A percentile compares a stretch with the other conserved stretches of the same genome.
phyloP scores from a whole-genome alignment of 306 rosid species.

The Sindora glabra region DNA sequence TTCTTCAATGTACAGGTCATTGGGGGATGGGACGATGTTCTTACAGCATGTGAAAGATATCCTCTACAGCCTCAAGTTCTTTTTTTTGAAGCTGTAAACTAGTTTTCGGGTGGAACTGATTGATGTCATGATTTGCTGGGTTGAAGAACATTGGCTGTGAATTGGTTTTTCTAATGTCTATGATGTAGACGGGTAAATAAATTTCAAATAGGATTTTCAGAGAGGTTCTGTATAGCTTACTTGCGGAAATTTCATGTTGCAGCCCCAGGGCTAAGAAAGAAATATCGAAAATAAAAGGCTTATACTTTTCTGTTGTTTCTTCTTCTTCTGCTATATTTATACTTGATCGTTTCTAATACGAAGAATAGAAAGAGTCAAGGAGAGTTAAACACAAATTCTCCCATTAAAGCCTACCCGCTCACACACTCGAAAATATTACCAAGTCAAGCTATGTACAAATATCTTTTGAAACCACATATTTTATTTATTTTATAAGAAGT shows the following conservation, averaged over 20 bases:
- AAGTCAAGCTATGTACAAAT: too few species aligned
- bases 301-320: too few species aligned
- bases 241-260: conserved; percentile 27
- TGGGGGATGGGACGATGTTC: conserved; percentile 90
- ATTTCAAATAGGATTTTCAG: too few species aligned
- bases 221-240: conserved; percentile 41
- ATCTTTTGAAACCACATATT: too few species aligned
- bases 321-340: too few species aligned
- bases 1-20: conserved; percentile 47
- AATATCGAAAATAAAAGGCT: too few species aligned
- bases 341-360: too few species aligned
- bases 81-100: conserved; percentile 90
- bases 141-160: conserved; percentile 27
- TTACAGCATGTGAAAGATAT: conserved; percentile 79
- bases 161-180: conserved; percentile 15
- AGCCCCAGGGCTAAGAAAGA: conserved; percentile 13
- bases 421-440: too few species aligned
- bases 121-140: conserved; percentile 18
- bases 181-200: conserved; percentile 20
- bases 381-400: too few species aligned
- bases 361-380: too few species aligned
- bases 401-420: too few species aligned
- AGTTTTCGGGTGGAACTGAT: conserved; percentile 40
- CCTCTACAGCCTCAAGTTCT: conserved; percentile 97
- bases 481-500: too few species aligned